These are phyloP conservation scores for Striga asiatica DNA, from an alignment of 257 asterid species.

Conservation along the genomic window DNA sequence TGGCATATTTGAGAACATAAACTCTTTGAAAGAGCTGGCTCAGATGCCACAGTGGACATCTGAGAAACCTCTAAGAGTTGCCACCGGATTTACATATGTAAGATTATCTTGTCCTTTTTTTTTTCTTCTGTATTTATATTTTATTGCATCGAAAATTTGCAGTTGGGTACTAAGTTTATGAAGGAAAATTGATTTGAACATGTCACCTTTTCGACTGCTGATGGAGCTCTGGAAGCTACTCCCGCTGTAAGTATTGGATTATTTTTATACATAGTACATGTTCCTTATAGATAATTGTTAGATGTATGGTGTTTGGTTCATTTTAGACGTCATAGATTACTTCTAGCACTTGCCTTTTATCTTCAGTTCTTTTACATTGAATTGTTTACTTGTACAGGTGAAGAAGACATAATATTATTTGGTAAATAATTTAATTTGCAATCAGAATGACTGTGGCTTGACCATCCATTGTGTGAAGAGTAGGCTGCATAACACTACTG, in stretches of 20 bases:
- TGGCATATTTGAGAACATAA: conserved; percentile 71
- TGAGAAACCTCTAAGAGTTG: conserved; percentile 77
- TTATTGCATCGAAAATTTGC: conserved; percentile 6
- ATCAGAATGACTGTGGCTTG: too few relatives aligned
- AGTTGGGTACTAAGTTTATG: conserved; percentile 74
- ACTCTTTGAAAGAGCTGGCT: conserved; percentile 59
- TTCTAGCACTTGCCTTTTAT: background rate
- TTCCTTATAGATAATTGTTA: background rate
- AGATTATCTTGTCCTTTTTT: conserved; percentile 11
- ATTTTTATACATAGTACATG: background rate
- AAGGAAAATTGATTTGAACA: conserved; percentile 49
- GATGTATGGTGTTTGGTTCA: background rate
- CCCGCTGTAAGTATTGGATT: conserved; percentile 48
- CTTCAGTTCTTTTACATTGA: background rate
- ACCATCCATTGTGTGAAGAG: too few relatives aligned
- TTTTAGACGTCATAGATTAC: background rate
- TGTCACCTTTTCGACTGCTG: conserved; percentile 68
- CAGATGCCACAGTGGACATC: conserved; percentile 80
- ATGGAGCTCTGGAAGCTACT: conserved; percentile 88
- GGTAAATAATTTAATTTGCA: background rate
- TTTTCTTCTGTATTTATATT: background rate
- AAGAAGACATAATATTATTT: background rate
- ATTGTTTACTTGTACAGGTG: background rate
- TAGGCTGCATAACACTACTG: too few relatives aligned
- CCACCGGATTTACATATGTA: conserved; percentile 77